Evolutionary conservation across 1,139 yeast species (phyloP).

Genomic region (Suhomyces kunorum): DNA sequence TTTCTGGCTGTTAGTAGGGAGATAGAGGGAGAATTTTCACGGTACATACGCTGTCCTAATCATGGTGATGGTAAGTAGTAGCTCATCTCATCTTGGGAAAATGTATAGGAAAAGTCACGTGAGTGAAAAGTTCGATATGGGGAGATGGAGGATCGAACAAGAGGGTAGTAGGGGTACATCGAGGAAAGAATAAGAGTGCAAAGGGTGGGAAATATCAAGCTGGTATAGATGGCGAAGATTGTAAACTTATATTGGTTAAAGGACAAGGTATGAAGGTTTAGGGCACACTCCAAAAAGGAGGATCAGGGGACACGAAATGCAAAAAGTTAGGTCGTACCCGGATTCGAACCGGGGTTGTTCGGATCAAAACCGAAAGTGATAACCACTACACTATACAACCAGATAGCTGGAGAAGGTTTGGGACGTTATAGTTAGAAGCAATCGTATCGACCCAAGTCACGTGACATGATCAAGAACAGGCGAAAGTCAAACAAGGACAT

Average conservation of each 20-base stretch:
- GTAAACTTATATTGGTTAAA: too few relatives aligned
- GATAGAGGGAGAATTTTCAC: too few relatives aligned
- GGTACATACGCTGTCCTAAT: constrained; percentile 56
- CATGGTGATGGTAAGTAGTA: constrained; percentile 34
- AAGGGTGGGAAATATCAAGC: too few relatives aligned
- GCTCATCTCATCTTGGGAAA: constrained; percentile 10
- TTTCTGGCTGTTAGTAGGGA: constrained; percentile 26
- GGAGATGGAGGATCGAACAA: background rate
- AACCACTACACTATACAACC: constrained; percentile 56
- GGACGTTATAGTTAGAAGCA: too few relatives aligned
- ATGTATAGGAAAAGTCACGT: constrained; percentile 9
- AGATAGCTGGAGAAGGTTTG: background rate
- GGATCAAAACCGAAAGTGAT: constrained; percentile 45
- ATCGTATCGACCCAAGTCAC: too few relatives aligned
- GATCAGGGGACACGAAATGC: background rate
- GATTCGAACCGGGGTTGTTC: constrained; percentile 91
- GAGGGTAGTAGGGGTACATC: too few relatives aligned
- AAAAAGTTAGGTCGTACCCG: constrained; percentile 72
- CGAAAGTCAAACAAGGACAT: too few relatives aligned
- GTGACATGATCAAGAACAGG: too few relatives aligned
- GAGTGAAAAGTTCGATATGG: background rate
- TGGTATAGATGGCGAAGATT: too few relatives aligned
- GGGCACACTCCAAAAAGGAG: too few relatives aligned
- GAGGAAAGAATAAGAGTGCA: too few relatives aligned
- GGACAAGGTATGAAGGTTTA: too few relatives aligned